Base-by-base conservation (phyloP, 1,139 yeast species). In the Lodderomyces metapsilosis region DNA sequence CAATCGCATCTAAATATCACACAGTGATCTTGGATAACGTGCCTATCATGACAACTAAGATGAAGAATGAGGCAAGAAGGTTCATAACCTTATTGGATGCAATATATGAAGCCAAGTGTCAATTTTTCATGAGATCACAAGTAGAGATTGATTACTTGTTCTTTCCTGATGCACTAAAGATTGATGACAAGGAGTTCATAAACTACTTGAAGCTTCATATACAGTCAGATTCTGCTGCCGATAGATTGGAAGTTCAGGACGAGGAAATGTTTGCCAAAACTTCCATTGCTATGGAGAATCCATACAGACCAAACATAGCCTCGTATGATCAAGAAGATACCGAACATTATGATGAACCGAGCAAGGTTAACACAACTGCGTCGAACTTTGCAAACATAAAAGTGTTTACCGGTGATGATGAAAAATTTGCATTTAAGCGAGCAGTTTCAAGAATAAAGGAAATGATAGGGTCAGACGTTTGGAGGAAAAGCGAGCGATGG, bases 361-460 rank as follows among this genome's bases (percentile, higher is more conserved):
- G 33, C 9, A 36, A 16, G 17, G 15, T 68, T 44, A 55, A 50
- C 30, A 46, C 43, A 20, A 51, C 37, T 7, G 43, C 40, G 16
- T 47, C 44, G 9, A 39, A 39, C 13, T 38, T 38, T 10, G 68
- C 75, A 15, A 70, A 80, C 39, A 57, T 74, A 11, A 66, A 68
- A 15, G 82, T 82, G 2, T 84, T 84, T 51, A 84, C 88, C 0
- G 91, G 92, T 22, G 89, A 84, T 52, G 91, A 84, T 58, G 91
- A 84, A 55, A 76, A 74, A 59, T 84, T 84, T 63, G 89, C 92
- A 2, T 84, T 78, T 53, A 80, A 80, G 48, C 61, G 91, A 49
- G 89, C 91, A 0, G 83, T 83, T 1, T 80, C 83, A 55, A 63
- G 92, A 50, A 71, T 84, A 21, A 68, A 69, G 45, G 91, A 84